These are phyloP conservation scores for Zygoascus flipseniorum DNA, from an alignment of 805 yeast species.

Conservation along the genomic window DNA sequence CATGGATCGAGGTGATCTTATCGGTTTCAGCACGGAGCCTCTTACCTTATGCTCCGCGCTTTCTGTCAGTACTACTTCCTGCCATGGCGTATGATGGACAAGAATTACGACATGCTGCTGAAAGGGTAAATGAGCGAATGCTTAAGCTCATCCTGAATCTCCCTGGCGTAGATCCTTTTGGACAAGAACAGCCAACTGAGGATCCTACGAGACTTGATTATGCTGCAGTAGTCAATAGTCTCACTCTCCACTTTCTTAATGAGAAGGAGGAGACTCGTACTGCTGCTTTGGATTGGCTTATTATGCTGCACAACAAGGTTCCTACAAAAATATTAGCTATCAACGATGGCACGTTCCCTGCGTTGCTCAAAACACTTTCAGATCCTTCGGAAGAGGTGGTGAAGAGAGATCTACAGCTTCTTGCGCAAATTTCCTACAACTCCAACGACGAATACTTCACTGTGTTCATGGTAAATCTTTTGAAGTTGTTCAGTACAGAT, in stretches of 20 bases:
- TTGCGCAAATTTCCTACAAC: slow-evolving; percentile 64
- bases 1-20: slow-evolving; percentile 73
- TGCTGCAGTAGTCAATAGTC: slow-evolving; percentile 55
- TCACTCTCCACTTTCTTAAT: slow-evolving; percentile 62
- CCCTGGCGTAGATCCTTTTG: slow-evolving; percentile 15
- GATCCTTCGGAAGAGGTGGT: slow-evolving; percentile 76
- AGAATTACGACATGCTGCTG: slow-evolving; percentile 45
- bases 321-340: slow-evolving; percentile 43
- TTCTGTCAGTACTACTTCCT: slow-evolving; percentile 59
- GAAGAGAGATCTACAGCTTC: slow-evolving; percentile 57
- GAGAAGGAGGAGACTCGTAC: slow-evolving; percentile 76
- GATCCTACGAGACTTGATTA: slow-evolving; percentile 32
- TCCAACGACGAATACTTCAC: slow-evolving; percentile 70
- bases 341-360: slow-evolving; percentile 59
- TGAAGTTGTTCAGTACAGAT: slow-evolving; percentile 64
- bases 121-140: slow-evolving; percentile 46
- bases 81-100: slow-evolving; percentile 47
- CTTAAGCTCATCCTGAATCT: slow-evolving; percentile 45
- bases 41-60: slow-evolving; percentile 62
- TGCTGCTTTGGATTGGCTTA: slow-evolving; percentile 85
- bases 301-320: slow-evolving; percentile 65
- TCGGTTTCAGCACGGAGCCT: slow-evolving; percentile 70
- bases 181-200: slow-evolving; percentile 5
- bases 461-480: slow-evolving; percentile 62
- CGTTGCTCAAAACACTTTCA: slow-evolving; percentile 62